Evolutionary conservation across 139 green algal species (phyloP).

Genomic region (Chlorella sp.): DNA sequence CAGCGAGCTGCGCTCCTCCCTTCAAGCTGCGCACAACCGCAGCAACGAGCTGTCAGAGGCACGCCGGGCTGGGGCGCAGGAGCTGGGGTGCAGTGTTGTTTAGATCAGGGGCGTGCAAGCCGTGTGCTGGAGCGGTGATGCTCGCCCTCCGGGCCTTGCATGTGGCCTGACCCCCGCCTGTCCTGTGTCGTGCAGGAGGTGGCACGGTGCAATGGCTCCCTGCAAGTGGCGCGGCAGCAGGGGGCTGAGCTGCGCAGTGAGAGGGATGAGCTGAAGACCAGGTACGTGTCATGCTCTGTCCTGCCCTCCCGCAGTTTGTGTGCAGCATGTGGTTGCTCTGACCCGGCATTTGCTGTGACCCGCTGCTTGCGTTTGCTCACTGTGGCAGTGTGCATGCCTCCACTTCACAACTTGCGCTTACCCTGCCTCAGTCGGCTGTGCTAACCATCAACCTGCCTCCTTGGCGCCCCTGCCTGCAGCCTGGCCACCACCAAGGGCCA

Average conservation of each 20-base stretch:
- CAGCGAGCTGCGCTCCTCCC: not conserved
- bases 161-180: not conserved
- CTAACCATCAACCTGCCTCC: not conserved
- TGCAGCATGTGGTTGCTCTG: too few species aligned
- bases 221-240: not conserved
- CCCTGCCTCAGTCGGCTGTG: not conserved
- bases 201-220: not conserved
- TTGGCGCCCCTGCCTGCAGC: not conserved
- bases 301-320: too few species aligned
- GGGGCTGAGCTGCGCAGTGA: not conserved
- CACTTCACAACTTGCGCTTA: not conserved
- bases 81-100: too few species aligned
- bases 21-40: not conserved
- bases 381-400: too few species aligned
- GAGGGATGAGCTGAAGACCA: conserved; percentile 14
- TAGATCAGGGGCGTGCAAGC: too few species aligned
- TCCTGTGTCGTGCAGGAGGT: conserved; percentile 4
- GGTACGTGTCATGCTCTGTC: not conserved
- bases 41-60: conserved; percentile 8
- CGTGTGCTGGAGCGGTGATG: too few species aligned
- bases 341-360: too few species aligned
- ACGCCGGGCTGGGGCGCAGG: not conserved
- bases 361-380: too few species aligned
- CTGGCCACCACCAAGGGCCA: conserved; percentile 1
- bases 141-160: not conserved